Conservation (phyloP, 768 basidiomycete genomes). For the Boletus pseudo-olivaceus region DNA sequence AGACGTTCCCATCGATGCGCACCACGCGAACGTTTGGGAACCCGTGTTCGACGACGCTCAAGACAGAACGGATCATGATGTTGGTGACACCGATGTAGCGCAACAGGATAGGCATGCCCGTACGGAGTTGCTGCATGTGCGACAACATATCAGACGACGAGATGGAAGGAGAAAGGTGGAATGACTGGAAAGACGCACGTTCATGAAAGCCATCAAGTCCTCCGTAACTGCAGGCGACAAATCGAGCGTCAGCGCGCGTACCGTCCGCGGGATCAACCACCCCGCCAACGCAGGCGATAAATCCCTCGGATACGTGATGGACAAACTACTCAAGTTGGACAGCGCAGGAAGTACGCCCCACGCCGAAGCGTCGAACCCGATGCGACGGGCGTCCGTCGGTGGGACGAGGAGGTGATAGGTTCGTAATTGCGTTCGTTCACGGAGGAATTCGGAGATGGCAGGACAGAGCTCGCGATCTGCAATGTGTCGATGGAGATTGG, state of each 20-base stretch:
- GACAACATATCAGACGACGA: neutral
- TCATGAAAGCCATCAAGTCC: conserved; percentile 42
- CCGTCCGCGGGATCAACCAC: conserved; percentile 61
- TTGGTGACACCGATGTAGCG: conserved; percentile 57
- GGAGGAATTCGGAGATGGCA: conserved; percentile 62
- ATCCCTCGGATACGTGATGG: conserved; percentile 62
- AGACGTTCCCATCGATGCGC: conserved; percentile 51
- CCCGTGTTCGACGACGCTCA: conserved; percentile 50
- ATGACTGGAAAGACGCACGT: conserved; percentile 25
- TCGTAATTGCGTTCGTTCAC: conserved; percentile 49
- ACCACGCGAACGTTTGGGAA: conserved; percentile 61
- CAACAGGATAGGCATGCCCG: conserved; percentile 51
- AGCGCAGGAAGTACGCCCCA: conserved; percentile 71
- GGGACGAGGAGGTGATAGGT: conserved; percentile 50
- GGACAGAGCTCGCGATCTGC: conserved; percentile 64
- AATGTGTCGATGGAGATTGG: conserved; percentile 40
- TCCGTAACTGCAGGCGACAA: conserved; percentile 32
- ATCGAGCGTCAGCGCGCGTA: conserved; percentile 48
- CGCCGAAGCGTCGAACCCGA: conserved; percentile 65
- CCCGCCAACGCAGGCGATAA: conserved; percentile 59
- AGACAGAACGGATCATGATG: conserved; percentile 37
- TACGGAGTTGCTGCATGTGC: conserved; percentile 50
- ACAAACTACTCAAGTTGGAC: conserved; percentile 47
- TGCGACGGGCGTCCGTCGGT: conserved; percentile 41
- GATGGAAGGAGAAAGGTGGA: no score